Evolutionary conservation across 148 eudicot species (phyloP).

Genomic region (Spergularia marina): DNA sequence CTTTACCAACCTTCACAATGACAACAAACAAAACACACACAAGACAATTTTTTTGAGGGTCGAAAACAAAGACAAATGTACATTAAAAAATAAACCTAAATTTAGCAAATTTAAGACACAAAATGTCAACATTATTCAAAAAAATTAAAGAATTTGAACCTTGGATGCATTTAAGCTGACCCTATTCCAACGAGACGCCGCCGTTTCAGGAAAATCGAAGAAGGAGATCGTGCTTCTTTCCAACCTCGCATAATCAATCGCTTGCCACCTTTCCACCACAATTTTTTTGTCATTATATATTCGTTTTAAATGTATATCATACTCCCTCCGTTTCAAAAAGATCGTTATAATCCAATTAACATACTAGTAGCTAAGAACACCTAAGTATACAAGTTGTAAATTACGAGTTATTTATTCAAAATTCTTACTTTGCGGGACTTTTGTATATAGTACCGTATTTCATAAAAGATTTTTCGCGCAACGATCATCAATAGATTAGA

Average conservation of each 20-base stretch:
- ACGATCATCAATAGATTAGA: too few relatives aligned
- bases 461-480: too few relatives aligned
- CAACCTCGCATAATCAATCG: constrained; percentile 66
- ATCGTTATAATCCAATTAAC: not conserved
- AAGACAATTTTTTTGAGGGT: too few relatives aligned
- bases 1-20: constrained; percentile 74
- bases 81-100: not conserved
- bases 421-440: too few relatives aligned
- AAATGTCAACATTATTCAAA: not conserved
- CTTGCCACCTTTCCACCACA: constrained; percentile 73
- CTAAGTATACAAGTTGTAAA: too few relatives aligned
- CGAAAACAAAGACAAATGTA: not conserved
- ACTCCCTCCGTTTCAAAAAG: not conserved
- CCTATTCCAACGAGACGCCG: constrained; percentile 74
- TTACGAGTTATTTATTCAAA: too few relatives aligned
- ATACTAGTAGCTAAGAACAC: too few relatives aligned
- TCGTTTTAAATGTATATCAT: not conserved
- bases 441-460: too few relatives aligned
- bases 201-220: constrained; percentile 69
- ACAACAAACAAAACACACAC: not conserved
- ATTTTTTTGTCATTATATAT: not conserved
- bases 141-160: constrained; percentile 28
- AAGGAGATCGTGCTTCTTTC: constrained; percentile 82
- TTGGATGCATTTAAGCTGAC: constrained; percentile 70
- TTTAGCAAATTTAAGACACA: not conserved